These are phyloP conservation scores for Eremomyces bilateralis DNA, from an alignment of 495 filamentous ascomycete genomes.

Conservation along the genomic window DNA sequence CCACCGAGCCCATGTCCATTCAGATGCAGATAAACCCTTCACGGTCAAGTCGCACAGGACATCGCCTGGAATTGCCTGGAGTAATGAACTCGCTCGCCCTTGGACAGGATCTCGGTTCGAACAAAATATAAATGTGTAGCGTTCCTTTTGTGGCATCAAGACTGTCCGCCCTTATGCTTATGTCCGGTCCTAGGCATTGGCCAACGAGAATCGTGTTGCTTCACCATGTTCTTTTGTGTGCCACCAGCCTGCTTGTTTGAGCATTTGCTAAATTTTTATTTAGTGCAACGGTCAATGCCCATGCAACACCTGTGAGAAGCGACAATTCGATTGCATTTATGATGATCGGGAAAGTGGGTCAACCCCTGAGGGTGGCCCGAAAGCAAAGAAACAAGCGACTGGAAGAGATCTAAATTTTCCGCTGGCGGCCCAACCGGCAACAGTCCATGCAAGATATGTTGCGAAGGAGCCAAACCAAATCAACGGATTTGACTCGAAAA, in stretches of 20 bases:
- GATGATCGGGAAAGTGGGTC: slow-evolving; percentile 7
- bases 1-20: no score
- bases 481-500: no score
- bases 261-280: no score
- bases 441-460: not conserved
- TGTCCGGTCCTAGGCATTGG: not conserved
- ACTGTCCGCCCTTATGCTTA: not conserved
- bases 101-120: not conserved
- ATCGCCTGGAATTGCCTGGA: no score
- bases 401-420: not conserved
- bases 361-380: slow-evolving; percentile 6
- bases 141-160: not conserved
- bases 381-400: slow-evolving; percentile 6
- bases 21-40: no score
- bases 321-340: slow-evolving; percentile 11
- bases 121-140: not conserved
- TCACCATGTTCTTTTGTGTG: not conserved
- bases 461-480: not conserved
- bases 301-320: slow-evolving; percentile 34
- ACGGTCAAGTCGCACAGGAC: no score
- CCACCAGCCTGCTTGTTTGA: no score
- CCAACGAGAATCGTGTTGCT: not conserved
- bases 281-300: slow-evolving; percentile 50
- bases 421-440: not conserved
- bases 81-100: no score